Evolutionary conservation across 2,329 filamentous ascomycete genomes (phyloP).

Genomic region (Xylaria sp.): DNA sequence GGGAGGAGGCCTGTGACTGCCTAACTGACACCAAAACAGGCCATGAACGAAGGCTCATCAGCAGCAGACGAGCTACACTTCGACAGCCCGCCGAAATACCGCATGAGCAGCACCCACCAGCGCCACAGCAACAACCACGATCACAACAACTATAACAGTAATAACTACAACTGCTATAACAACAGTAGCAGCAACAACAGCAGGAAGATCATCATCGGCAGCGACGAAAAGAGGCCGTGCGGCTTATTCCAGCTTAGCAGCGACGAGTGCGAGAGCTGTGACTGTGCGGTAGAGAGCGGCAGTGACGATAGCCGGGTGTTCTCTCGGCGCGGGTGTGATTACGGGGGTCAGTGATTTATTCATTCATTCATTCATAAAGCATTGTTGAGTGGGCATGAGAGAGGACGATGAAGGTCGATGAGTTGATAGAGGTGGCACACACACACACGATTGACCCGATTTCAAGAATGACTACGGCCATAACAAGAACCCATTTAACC

Average conservation of each 20-base stretch:
- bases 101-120: background rate
- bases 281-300: background rate
- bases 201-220: background rate
- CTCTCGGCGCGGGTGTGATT: background rate
- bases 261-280: background rate
- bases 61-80: conserved; percentile 7
- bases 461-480: conserved; percentile 34
- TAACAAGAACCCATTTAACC: conserved; percentile 35
- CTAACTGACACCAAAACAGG: background rate
- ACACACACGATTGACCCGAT: conserved; percentile 35
- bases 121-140: no score
- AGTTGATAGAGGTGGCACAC: conserved; percentile 26
- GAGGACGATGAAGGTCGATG: conserved; percentile 31
- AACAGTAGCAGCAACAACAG: background rate
- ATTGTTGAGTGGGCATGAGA: no score
- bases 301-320: background rate
- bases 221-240: background rate
- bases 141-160: no score
- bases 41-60: conserved; percentile 44
- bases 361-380: no score
- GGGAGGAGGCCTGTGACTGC: no score
- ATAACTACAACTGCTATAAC: no score
- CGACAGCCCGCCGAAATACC: background rate
- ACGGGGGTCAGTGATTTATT: background rate
- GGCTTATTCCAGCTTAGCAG: background rate